Conservation (phyloP, 805 yeast genomes). For the Starmera pachycereana region DNA sequence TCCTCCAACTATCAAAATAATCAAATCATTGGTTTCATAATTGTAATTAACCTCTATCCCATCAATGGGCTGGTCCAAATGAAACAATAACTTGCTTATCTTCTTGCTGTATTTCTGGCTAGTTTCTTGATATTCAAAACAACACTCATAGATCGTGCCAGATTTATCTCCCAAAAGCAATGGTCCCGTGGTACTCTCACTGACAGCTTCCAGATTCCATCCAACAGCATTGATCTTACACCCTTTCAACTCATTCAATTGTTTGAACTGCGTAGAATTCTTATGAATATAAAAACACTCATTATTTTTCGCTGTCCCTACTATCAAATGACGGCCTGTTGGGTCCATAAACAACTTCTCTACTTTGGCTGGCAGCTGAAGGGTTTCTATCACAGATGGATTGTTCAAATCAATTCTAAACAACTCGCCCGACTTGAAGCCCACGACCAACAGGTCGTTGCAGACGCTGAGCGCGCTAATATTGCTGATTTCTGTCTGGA, state of each 20-base stretch:
- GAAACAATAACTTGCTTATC: conserved; percentile 29
- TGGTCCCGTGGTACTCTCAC: conserved; percentile 30
- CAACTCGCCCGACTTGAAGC: conserved; percentile 41
- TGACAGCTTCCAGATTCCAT: conserved; percentile 28
- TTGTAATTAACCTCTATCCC: conserved; percentile 15
- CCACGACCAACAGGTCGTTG: conserved; percentile 45
- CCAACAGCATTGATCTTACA: conserved; percentile 30
- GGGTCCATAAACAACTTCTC: conserved; percentile 37
- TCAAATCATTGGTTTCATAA: conserved; percentile 2
- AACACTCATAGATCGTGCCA: conserved; percentile 39
- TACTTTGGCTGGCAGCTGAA: conserved; percentile 26
- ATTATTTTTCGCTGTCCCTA: conserved; percentile 32
- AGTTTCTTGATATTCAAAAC: conserved; percentile 26
- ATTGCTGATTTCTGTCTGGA: conserved; percentile 36
- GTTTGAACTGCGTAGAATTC: conserved; percentile 29
- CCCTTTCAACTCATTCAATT: conserved; percentile 37
- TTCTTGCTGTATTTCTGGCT: conserved; percentile 33
- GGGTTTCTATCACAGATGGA: conserved; percentile 46
- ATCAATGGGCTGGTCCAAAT: conserved; percentile 14
- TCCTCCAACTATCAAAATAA: conserved; percentile 17
- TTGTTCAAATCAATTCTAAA: conserved; percentile 55
- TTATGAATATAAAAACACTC: conserved; percentile 39
- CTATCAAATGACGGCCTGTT: conserved; percentile 40
- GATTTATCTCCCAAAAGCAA: conserved; percentile 37
- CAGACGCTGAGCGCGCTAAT: conserved; percentile 43